Evolutionary conservation across 805 yeast species (phyloP), one percentile per base, ranked within the genome.

Genomic region (Teunomyces aglyptinius): DNA sequence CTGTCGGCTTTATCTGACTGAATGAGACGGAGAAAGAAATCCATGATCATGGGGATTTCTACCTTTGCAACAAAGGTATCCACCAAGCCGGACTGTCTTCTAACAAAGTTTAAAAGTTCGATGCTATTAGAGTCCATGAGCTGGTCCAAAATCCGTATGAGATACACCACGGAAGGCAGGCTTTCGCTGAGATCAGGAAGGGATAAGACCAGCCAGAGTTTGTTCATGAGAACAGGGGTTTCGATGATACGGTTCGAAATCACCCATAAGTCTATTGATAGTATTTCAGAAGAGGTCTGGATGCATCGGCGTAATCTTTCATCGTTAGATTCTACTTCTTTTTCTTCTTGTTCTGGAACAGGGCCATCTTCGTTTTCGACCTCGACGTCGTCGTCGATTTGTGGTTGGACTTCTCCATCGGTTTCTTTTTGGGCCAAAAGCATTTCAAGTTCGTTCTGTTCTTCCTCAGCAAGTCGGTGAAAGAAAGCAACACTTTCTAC

Each of bases 31-130:
- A 94, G 72, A 47, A 94, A 69, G 57, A 92, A 89, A 66, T 94
- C 99, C 91, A 92, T 91, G 48, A 94, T 67, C 42, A 96, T 90
- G 3, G 98, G 97, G 49, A 91, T 88, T 57, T 90, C 97, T 49
- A 94, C 82, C 65, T 92, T 96, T 45, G 77, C 77, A 65, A 92
- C 72, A 62, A 92, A 89, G 50, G 88, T 78, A 56, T 85, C 88
- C 29, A 90, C 96, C 49, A 94, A 71, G 54, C 76, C 71, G 1
- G 80, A 76, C 60, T 86, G 90, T 27, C 80, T 72, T 44, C 89
- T 67, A 39, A 94, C 79, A 60, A 87, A 92, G 68, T 66, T 81
- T 51, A 70, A 69, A 80, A 90, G 81, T 53, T 86, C 92, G 18
- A 72, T 67, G 53, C 72, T 63, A 51, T 72, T 71, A 4, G 73